Evolutionary conservation across 1,139 yeast genomes (phyloP).

Genomic region (Blastobotrys capitulatus): DNA sequence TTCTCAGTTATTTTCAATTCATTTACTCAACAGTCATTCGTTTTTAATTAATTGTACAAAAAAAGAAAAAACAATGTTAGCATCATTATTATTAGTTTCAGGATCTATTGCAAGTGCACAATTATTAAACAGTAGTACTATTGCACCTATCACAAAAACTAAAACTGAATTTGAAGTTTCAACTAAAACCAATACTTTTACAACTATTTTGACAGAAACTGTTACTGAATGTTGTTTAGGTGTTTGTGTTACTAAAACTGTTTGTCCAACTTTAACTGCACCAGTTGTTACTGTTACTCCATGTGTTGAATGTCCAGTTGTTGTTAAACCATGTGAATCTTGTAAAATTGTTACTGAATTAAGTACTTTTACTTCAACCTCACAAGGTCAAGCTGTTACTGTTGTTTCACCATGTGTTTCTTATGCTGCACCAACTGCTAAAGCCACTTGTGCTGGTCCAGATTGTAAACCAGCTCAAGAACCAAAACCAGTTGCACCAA

Average conservation of each 20-base stretch:
- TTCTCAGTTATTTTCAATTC: no score
- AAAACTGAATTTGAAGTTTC: conserved; percentile 10
- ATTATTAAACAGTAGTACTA: conserved; percentile 6
- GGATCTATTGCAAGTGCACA: conserved; percentile 6
- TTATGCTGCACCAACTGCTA: conserved; percentile 6
- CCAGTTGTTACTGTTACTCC: conserved; percentile 21
- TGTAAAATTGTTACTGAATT: conserved; percentile 15
- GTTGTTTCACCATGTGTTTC: conserved; percentile 20
- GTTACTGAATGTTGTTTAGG: conserved; percentile 26
- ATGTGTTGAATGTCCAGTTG: conserved; percentile 17
- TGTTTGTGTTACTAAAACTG: conserved; percentile 23
- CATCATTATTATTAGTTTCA: not conserved
- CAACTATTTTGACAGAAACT: conserved; percentile 21
- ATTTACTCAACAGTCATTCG: no score
- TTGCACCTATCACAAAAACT: conserved; percentile 6
- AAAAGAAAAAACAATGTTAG: not conserved
- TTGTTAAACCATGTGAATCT: conserved; percentile 18
- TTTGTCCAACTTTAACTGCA: conserved; percentile 21
- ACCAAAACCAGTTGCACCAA: not conserved
- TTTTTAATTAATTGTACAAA: no score
- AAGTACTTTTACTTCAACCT: conserved; percentile 19
- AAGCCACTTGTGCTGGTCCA: conserved; percentile 1
- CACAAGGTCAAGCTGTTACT: conserved; percentile 17
- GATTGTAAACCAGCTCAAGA: conserved; percentile 6
- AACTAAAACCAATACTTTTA: conserved; percentile 11